Conservation (phyloP, 805 yeast genomes). For the Metahyphopichia silvanorum region DNA sequence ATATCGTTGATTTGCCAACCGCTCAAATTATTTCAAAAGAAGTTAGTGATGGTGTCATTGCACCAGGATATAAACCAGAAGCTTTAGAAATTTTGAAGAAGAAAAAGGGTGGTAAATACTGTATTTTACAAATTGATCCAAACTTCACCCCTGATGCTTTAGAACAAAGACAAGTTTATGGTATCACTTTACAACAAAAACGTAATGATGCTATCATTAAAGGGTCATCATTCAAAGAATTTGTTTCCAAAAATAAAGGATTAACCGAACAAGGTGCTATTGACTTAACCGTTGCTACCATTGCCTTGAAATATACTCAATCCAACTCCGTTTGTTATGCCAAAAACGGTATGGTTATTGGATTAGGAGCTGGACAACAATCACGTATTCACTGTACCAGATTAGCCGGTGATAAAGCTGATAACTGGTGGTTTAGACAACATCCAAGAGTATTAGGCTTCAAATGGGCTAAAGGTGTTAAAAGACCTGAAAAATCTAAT, state of each 20-base stretch:
- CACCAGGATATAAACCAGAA: constrained; percentile 93
- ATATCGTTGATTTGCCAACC: constrained; percentile 93
- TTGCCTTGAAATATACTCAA: constrained; percentile 96
- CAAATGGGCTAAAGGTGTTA: constrained; percentile 97
- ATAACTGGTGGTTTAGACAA: constrained; percentile 99
- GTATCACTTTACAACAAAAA: constrained; percentile 92
- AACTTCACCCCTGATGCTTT: constrained; percentile 75
- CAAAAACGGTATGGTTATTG: constrained; percentile 98
- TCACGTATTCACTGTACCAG: constrained; percentile 99
- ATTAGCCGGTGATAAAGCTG: constrained; percentile 98
- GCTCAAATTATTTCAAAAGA: constrained; percentile 96
- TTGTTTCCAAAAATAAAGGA: constrained; percentile 81
- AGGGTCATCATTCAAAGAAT: constrained; percentile 84
- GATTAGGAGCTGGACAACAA: constrained; percentile 99
- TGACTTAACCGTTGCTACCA: constrained; percentile 95
- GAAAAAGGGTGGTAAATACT: constrained; percentile 97
- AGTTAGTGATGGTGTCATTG: constrained; percentile 98
- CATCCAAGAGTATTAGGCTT: constrained; percentile 91
- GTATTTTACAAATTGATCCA: constrained; percentile 95
- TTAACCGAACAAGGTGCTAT: constrained; percentile 89
- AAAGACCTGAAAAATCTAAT: constrained; percentile 97
- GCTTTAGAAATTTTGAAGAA: constrained; percentile 84
- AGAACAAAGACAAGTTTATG: constrained; percentile 95
- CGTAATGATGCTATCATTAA: constrained; percentile 96
- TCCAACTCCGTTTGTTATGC: constrained; percentile 98